Conservation (phyloP, 306 rosid species). For the Sophora flavescens region DNA sequence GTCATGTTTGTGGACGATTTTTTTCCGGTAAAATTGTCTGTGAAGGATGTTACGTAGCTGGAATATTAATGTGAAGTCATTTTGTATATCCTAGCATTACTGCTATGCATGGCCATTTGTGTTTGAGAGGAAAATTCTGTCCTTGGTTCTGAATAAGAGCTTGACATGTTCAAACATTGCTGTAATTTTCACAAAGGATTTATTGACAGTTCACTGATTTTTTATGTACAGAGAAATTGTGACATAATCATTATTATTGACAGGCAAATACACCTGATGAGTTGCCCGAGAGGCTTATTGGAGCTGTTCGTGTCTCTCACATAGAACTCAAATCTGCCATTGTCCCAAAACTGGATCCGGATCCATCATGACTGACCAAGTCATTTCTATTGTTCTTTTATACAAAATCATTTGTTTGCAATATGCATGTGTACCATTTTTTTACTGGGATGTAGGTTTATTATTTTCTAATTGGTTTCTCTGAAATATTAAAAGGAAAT, state of each 20-base stretch:
- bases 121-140: background rate
- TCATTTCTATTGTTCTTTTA: constrained; percentile 42
- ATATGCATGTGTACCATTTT: constrained; percentile 54
- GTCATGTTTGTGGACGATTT: background rate
- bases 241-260: constrained; percentile 40
- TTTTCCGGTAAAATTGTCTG: background rate
- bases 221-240: constrained; percentile 28
- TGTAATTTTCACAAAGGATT: constrained; percentile 26
- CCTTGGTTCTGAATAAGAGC: background rate
- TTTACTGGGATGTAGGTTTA: constrained; percentile 55
- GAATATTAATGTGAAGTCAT: background rate
- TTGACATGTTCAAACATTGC: constrained; percentile 3
- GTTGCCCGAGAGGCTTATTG: constrained; percentile 93
- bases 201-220: constrained; percentile 12
- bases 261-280: constrained; percentile 91
- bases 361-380: constrained; percentile 58
- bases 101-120: background rate
- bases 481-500: constrained; percentile 43
- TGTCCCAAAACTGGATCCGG: constrained; percentile 77
- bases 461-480: constrained; percentile 49
- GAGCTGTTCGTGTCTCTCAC: constrained; percentile 95
- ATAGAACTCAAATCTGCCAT: constrained; percentile 79
- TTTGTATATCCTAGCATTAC: background rate
- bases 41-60: background rate
- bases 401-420: constrained; percentile 66